Conservation (phyloP, 2,329 filamentous ascomycete species). For the Claviceps monticola region DNA sequence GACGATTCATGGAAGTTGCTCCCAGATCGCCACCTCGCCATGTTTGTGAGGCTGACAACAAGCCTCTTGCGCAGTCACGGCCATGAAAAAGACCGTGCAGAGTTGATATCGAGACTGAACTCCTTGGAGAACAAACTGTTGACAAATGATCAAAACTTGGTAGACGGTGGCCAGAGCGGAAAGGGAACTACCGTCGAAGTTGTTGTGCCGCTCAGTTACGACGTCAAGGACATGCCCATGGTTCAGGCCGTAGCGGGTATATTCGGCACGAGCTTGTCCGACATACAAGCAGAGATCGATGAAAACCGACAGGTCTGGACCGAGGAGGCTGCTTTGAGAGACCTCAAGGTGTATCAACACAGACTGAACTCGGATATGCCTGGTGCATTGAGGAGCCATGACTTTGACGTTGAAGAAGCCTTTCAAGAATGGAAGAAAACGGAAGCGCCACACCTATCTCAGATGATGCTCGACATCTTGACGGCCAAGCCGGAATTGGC, state of each 20-base stretch:
- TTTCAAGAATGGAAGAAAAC: conserved; percentile 84
- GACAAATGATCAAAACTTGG: conserved; percentile 81
- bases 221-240: conserved; percentile 93
- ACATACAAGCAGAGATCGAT: conserved; percentile 81
- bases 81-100: conserved; percentile 71
- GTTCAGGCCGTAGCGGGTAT: conserved; percentile 77
- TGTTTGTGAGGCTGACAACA: conserved; percentile 80
- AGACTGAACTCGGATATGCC: conserved; percentile 68
- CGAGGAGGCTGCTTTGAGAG: conserved; percentile 76
- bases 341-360: conserved; percentile 87
- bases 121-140: conserved; percentile 88
- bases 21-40: conserved; percentile 84
- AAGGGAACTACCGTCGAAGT: conserved; percentile 55
- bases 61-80: conserved; percentile 71
- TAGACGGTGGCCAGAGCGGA: conserved; percentile 19
- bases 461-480: conserved; percentile 86
- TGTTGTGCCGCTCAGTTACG: conserved; percentile 69
- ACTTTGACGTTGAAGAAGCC: conserved; percentile 82
- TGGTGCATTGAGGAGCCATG: conserved; percentile 64
- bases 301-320: conserved; percentile 72
- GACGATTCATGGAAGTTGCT: conserved; percentile 86
- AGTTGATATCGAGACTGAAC: conserved; percentile 64
- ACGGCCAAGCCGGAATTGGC: conserved; percentile 75
- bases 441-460: conserved; percentile 76
- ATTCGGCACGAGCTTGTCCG: conserved; percentile 65